Evolutionary conservation across 2,329 filamentous ascomycete species (phyloP).

Genomic region (Paramyrothecium roridum): DNA sequence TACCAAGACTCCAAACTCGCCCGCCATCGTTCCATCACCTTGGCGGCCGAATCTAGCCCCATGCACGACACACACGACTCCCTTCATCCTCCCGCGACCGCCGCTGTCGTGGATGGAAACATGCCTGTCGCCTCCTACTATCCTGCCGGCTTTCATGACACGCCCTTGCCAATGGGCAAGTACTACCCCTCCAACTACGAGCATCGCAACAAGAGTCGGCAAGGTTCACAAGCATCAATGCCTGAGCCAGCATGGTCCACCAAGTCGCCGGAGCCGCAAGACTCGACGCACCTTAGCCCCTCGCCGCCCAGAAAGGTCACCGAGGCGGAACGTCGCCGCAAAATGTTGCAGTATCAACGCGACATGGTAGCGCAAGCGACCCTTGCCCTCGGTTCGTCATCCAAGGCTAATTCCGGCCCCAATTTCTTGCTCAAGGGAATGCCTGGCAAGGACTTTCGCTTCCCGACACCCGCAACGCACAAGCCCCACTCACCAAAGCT

Average conservation of each 20-base stretch:
- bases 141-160: slow-evolving; percentile 45
- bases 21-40: slow-evolving; percentile 28
- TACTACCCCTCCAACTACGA: slow-evolving; percentile 64
- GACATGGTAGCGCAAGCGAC: slow-evolving; percentile 59
- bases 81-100: slow-evolving; percentile 18
- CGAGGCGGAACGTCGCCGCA: slow-evolving; percentile 44
- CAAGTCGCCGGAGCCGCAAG: slow-evolving; percentile 9
- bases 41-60: slow-evolving; percentile 25
- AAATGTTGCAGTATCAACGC: slow-evolving; percentile 55
- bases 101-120: slow-evolving; percentile 21
- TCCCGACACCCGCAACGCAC: slow-evolving; percentile 32
- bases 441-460: slow-evolving; percentile 33
- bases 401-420: slow-evolving; percentile 17
- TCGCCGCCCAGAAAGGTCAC: slow-evolving; percentile 9
- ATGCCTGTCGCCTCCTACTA: slow-evolving; percentile 50
- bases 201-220: slow-evolving; percentile 24
- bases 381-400: slow-evolving; percentile 33
- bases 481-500: slow-evolving; percentile 50
- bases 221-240: slow-evolving; percentile 15
- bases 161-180: slow-evolving; percentile 53
- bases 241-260: slow-evolving; percentile 23
- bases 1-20: slow-evolving; percentile 37
- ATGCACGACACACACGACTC: slow-evolving; percentile 22
- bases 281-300: slow-evolving; percentile 22
- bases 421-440: slow-evolving; percentile 30